Evolutionary conservation across 306 rosid species (phyloP).

Genomic region (Lathyrus sativus): DNA sequence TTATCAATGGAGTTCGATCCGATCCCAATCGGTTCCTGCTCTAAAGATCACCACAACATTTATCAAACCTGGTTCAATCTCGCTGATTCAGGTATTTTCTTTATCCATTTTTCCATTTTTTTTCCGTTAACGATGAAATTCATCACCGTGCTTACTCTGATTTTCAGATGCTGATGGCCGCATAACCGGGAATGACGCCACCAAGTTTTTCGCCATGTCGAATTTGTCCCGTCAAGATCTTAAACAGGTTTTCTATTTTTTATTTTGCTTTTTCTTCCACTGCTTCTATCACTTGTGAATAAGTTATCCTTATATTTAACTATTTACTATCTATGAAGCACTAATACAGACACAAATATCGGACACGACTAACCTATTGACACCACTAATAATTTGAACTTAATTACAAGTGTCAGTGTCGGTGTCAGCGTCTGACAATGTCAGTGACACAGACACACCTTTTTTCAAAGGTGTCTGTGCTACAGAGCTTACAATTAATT

Average conservation of each 20-base stretch:
- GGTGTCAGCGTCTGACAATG: too few relatives aligned
- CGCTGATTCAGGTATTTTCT: slow-evolving; percentile 77
- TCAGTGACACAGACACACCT: too few relatives aligned
- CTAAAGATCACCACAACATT: slow-evolving; percentile 66
- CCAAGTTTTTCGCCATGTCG: slow-evolving; percentile 77
- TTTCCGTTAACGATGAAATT: slow-evolving; percentile 1
- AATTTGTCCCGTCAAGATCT: slow-evolving; percentile 81
- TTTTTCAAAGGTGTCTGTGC: too few relatives aligned
- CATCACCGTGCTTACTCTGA: not conserved
- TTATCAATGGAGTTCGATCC: slow-evolving; percentile 75
- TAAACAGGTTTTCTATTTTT: slow-evolving; percentile 67
- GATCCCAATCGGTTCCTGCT: slow-evolving; percentile 65
- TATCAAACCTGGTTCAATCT: slow-evolving; percentile 73
- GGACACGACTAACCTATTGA: too few relatives aligned
- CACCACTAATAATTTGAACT: too few relatives aligned
- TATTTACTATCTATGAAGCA: too few relatives aligned
- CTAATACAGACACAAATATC: too few relatives aligned
- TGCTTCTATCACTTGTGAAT: not conserved
- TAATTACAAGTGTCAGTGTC: too few relatives aligned
- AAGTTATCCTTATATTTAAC: not conserved
- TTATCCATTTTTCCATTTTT: not conserved
- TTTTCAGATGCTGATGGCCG: slow-evolving; percentile 88
- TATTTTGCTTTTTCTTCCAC: too few relatives aligned
- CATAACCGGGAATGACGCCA: slow-evolving; percentile 81
- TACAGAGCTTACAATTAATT: too few relatives aligned